phyloP scores from a whole-genome alignment of 345 rosid genomes.

The Passiflora organensis region DNA sequence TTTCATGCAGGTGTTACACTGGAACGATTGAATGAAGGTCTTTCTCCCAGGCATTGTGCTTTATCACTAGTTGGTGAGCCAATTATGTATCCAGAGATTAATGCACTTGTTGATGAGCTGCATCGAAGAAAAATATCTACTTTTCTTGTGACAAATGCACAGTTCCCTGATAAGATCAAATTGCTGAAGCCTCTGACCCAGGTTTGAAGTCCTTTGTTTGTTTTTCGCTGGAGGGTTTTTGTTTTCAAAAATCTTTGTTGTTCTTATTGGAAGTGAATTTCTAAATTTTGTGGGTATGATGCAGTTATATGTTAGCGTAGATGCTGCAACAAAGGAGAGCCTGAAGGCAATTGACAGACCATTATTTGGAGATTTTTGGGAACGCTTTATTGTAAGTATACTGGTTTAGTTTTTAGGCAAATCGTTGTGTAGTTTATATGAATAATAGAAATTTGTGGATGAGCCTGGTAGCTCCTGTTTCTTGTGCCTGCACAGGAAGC shows the following conservation, averaged over 20 bases:
- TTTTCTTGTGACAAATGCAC: conserved; percentile 95
- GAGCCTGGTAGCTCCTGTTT: background rate
- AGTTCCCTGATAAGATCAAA: conserved; percentile 88
- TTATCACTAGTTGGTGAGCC: conserved; percentile 98
- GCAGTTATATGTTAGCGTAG: conserved; percentile 97
- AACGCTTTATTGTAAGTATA: conserved; percentile 74
- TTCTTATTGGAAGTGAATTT: conserved; percentile 4
- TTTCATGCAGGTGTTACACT: conserved; percentile 65
- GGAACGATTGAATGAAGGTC: conserved; percentile 77
- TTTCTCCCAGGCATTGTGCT: conserved; percentile 90
- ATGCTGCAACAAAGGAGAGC: conserved; percentile 95
- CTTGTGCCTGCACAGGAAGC: background rate
- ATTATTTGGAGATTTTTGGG: conserved; percentile 97
- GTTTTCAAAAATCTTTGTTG: background rate
- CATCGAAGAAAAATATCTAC: conserved; percentile 79
- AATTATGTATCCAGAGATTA: conserved; percentile 94
- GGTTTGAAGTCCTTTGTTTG: conserved; percentile 38
- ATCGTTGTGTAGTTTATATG: too few species aligned
- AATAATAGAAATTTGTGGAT: conserved; percentile 1
- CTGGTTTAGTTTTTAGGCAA: background rate
- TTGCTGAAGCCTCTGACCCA: conserved; percentile 76
- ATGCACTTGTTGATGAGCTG: conserved; percentile 82
- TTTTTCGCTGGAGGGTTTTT: conserved; percentile 1
- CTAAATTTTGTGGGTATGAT: conserved; percentile 20
- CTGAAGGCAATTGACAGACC: conserved; percentile 96